A percentile compares a stretch with the other conserved stretches of the same genome.
phyloP scores from a whole-genome alignment of 1,284 basidiomycete genomes.

The Rhodofomes roseus region DNA sequence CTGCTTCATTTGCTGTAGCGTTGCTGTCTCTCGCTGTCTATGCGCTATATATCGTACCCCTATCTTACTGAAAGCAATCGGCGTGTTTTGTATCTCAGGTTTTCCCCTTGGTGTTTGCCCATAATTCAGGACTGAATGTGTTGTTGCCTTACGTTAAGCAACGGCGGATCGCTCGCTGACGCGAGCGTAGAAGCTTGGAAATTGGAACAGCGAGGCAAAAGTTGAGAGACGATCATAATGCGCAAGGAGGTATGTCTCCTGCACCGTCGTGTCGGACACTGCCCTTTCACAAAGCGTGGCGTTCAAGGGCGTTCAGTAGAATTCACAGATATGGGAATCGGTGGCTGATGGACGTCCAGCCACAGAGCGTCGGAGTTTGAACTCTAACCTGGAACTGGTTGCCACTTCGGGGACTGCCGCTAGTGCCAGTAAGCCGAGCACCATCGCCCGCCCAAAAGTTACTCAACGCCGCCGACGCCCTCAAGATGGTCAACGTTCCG shows the following conservation, averaged over 20 bases:
- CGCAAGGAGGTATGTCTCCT: too few relatives aligned
- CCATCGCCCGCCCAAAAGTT: slow-evolving; percentile 21
- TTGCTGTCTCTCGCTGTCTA: slow-evolving; percentile 17
- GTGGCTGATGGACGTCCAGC: slow-evolving; percentile 5
- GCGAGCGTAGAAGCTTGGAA: too few relatives aligned
- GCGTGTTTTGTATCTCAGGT: neutral
- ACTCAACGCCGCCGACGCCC: slow-evolving; percentile 26
- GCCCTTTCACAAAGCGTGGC: too few relatives aligned
- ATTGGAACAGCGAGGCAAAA: too few relatives aligned
- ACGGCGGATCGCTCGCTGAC: too few relatives aligned
- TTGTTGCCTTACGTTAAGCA: too few relatives aligned
- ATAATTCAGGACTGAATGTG: too few relatives aligned
- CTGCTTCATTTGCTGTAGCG: slow-evolving; percentile 3
- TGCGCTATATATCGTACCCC: neutral
- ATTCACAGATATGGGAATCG: neutral
- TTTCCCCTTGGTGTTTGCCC: neutral
- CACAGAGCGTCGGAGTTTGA: slow-evolving; percentile 22
- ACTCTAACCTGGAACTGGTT: slow-evolving; percentile 24
- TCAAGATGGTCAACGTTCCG: slow-evolving; percentile 88
- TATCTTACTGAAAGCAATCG: neutral
- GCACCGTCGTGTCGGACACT: too few relatives aligned
- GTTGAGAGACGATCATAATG: too few relatives aligned
- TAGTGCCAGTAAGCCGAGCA: slow-evolving; percentile 11
- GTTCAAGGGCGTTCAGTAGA: neutral
- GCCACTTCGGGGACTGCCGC: slow-evolving; percentile 24